phyloP scores from a whole-genome alignment of 2,329 filamentous ascomycete species.

The Pestalotiopsis sp. region DNA sequence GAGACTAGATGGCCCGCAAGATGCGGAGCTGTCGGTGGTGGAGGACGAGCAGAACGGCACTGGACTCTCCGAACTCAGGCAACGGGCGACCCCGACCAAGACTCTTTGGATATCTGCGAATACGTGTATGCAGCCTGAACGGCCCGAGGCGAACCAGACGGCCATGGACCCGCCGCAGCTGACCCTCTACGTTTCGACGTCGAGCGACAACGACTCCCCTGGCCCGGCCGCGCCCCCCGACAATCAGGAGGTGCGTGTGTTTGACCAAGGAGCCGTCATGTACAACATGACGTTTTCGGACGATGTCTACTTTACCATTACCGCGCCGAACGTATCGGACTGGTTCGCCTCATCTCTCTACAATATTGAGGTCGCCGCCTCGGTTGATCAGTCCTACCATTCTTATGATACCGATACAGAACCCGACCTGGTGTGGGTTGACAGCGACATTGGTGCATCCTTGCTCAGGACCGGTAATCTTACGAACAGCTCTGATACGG shows the following conservation, averaged over 20 bases:
- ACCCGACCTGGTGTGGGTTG: slow-evolving; percentile 74
- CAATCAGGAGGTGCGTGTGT: slow-evolving; percentile 48
- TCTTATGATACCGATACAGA: slow-evolving; percentile 54
- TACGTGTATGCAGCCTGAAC: slow-evolving; percentile 75
- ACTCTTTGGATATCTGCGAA: slow-evolving; percentile 83
- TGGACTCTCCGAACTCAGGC: slow-evolving; percentile 19
- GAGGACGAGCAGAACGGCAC: slow-evolving; percentile 23
- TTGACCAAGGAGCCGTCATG: slow-evolving; percentile 72
- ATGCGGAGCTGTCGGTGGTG: slow-evolving; percentile 14
- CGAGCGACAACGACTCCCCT: slow-evolving; percentile 63
- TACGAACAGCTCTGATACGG: slow-evolving; percentile 56
- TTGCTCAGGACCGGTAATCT: slow-evolving; percentile 79
- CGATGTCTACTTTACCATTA: slow-evolving; percentile 77
- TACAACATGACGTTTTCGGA: slow-evolving; percentile 62
- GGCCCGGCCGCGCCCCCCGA: slow-evolving; percentile 58
- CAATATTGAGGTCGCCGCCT: slow-evolving; percentile 81
- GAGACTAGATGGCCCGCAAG: slow-evolving; percentile 15
- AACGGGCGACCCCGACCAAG: slow-evolving; percentile 36
- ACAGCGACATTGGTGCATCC: slow-evolving; percentile 79
- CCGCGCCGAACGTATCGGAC: slow-evolving; percentile 65
- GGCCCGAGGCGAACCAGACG: slow-evolving; percentile 45
- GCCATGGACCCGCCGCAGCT: slow-evolving; percentile 68
- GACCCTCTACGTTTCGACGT: slow-evolving; percentile 74
- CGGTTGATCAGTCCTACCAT: slow-evolving; percentile 79
- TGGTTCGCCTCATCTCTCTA: slow-evolving; percentile 60